Percentiles rank a stretch among this genome's conserved stretches.
Conservation (phyloP, 176 grass and related monocot species). For the Carex cristatella region DNA sequence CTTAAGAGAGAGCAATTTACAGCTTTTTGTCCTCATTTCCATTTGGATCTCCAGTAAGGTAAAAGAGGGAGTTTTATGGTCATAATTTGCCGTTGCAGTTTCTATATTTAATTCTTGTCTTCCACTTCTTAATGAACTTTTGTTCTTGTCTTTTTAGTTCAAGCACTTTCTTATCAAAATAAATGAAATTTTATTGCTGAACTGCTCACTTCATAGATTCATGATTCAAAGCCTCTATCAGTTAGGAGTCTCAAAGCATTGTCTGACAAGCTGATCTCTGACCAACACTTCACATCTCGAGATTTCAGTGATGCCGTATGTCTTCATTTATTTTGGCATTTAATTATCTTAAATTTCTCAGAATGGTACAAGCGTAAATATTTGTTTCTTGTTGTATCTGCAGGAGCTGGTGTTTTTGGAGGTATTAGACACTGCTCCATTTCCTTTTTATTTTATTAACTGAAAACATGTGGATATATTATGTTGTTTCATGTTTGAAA, state of each 20-base stretch:
- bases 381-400: slow-evolving; percentile 30
- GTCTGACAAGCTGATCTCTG: slow-evolving; percentile 50
- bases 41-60: slow-evolving; percentile 92
- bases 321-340: not conserved
- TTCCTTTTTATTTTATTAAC: not conserved
- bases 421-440: slow-evolving; percentile 24
- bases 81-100: not conserved
- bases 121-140: not conserved
- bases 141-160: not conserved
- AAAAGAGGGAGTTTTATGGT: not conserved
- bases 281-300: slow-evolving; percentile 79
- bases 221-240: slow-evolving; percentile 44
- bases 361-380: slow-evolving; percentile 4
- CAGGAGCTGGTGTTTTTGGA: slow-evolving; percentile 91
- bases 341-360: slow-evolving; percentile 10
- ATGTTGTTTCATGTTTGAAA: not conserved
- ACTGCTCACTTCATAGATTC: slow-evolving; percentile 37
- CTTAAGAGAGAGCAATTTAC: slow-evolving; percentile 76
- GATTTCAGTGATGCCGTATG: slow-evolving; percentile 65
- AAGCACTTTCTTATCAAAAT: not conserved
- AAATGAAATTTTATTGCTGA: not conserved
- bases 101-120: not conserved
- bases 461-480: not conserved
- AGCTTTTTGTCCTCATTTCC: slow-evolving; percentile 67
- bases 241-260: slow-evolving; percentile 84